A percentile compares a stretch with the other conserved stretches of the same genome.
Conservation (phyloP, 352 stramenopile genomes). For the Phytophthora ramorum region DNA sequence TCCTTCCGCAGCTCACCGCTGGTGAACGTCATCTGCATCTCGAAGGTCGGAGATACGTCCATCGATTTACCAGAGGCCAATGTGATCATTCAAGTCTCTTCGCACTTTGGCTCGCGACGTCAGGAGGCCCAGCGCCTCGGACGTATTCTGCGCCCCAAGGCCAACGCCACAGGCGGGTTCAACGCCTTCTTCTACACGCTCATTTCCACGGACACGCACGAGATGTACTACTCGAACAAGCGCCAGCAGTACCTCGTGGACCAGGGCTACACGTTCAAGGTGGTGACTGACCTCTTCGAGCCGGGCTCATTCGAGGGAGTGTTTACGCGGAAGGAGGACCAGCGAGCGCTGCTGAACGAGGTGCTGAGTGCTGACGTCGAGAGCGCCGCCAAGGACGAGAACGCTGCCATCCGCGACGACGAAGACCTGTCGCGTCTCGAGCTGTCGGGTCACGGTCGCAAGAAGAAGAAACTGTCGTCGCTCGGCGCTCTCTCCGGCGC, state of each 20-base stretch:
- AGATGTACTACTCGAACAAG: conserved; percentile 99
- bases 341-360: conserved; percentile 79
- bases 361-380: conserved; percentile 85
- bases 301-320: conserved; percentile 78
- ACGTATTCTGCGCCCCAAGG: conserved; percentile 99
- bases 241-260: conserved; percentile 99
- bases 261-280: conserved; percentile 99
- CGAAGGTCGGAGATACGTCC: conserved; percentile 98
- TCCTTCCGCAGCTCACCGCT: conserved; percentile 86
- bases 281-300: conserved; percentile 96
- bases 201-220: conserved; percentile 98
- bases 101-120: conserved; percentile 98
- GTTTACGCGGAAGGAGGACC: conserved; percentile 83
- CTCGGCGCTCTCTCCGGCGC: conserved; percentile 81
- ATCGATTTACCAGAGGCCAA: conserved; percentile 99
- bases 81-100: conserved; percentile 99
- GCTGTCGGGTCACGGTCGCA: conserved; percentile 58
- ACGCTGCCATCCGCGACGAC: conserved; percentile 82
- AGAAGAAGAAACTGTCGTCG: conserved; percentile 83
- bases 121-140: conserved; percentile 99
- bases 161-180: conserved; percentile 95
- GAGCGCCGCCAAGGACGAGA: conserved; percentile 84
- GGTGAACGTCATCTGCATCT: conserved; percentile 93
- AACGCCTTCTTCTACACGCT: conserved; percentile 99
- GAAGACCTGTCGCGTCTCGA: conserved; percentile 83